These are phyloP conservation scores for Candida quercuum DNA, from an alignment of 805 yeast genomes.

Conservation along the genomic window DNA sequence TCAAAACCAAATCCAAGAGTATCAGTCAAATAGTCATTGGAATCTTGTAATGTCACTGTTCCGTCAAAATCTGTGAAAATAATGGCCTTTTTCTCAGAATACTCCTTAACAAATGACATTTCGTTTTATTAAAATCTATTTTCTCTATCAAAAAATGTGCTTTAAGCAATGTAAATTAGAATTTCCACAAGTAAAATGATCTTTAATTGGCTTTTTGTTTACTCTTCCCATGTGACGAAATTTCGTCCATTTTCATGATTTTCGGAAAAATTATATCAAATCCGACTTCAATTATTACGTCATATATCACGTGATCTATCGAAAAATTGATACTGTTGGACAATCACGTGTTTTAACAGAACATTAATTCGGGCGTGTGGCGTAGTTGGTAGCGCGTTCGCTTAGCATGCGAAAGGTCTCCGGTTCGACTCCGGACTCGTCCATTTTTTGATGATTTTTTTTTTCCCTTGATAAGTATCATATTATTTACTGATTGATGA, in stretches of 20 bases:
- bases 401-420: slow-evolving; percentile 78
- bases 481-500: not conserved
- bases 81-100: slow-evolving; percentile 50
- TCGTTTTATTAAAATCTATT: no score
- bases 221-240: no score
- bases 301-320: not conserved
- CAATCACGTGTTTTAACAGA: no score
- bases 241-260: no score
- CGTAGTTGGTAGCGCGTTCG: slow-evolving; percentile 82
- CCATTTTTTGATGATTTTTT: slow-evolving; percentile 35
- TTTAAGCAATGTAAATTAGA: no score
- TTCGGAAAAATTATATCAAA: not conserved
- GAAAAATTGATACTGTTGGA: no score
- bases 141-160: no score
- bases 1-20: slow-evolving; percentile 78
- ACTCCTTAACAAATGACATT: slow-evolving; percentile 21
- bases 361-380: slow-evolving; percentile 54
- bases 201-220: no score
- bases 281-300: not conserved
- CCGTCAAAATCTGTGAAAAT: slow-evolving; percentile 98
- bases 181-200: no score
- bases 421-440: slow-evolving; percentile 77
- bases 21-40: slow-evolving; percentile 90
- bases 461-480: not conserved
- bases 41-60: slow-evolving; percentile 91